These are phyloP conservation scores for Glycine tomentella DNA, from an alignment of 306 rosid species.

Conservation along the genomic window DNA sequence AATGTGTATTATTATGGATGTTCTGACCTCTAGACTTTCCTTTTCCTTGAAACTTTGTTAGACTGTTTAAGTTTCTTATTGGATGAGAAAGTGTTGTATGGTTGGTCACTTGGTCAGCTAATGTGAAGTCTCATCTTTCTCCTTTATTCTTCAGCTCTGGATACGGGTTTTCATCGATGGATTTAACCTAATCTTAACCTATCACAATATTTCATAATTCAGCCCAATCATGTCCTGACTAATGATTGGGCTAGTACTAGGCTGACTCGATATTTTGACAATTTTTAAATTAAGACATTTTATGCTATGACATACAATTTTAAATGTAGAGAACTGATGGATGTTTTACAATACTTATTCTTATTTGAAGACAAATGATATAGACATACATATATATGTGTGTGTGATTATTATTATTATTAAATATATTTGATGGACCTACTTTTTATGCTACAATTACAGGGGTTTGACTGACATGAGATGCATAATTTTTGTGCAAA, in stretches of 20 bases:
- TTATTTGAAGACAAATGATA: too few species aligned
- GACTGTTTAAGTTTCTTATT: conserved; percentile 4
- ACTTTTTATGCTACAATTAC: conserved; percentile 19
- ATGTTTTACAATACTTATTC: too few species aligned
- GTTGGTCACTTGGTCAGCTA: conserved; percentile 9
- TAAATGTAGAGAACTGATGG: too few species aligned
- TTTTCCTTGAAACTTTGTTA: background rate
- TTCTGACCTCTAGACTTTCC: conserved; percentile 22
- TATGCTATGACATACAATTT: too few species aligned
- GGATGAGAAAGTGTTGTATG: conserved; percentile 1
- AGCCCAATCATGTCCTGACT: background rate
- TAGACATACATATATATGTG: too few species aligned
- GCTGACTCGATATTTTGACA: background rate
- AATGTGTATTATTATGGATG: background rate
- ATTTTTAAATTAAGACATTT: background rate
- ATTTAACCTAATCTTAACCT: background rate
- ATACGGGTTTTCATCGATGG: background rate
- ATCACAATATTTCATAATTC: background rate
- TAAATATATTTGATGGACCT: conserved; percentile 35
- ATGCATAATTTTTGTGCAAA: conserved; percentile 85
- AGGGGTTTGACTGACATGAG: conserved; percentile 72
- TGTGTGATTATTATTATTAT: background rate
- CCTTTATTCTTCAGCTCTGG: background rate
- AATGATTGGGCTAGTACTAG: background rate
- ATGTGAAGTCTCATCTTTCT: too few species aligned